Base-by-base conservation (phyloP, 2,329 filamentous ascomycete genomes). In the Penicillium brevicompactum region DNA sequence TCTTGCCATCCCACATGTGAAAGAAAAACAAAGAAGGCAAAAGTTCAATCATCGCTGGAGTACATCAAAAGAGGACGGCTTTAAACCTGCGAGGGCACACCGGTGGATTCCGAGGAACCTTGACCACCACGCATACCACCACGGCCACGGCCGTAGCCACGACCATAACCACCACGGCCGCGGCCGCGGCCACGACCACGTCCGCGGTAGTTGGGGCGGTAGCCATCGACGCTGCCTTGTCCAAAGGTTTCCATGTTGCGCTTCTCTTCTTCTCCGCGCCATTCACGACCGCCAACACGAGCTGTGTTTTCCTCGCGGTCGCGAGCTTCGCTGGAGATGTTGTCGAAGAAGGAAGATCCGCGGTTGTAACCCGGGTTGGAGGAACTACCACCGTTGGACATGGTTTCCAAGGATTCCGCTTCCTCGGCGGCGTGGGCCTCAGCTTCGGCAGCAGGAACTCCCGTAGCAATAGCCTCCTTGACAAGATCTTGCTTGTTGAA, bases 161-260 rank as follows among this genome's bases (percentile, higher is more conserved):
- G 74, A 58, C 67, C 71, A 53, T 79, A 79, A 43, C 79, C 75
- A 50, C 78, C 75, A 53, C 79, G 70, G 42, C 80, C 75, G 59
- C 77, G 70, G 42, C 80, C 80, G 56, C 82, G 77, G 18, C 82
- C 80, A 57, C 80, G 72, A 32, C 82, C 82, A 49, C 82, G 78
- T 24, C 88, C 87, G 46, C 89, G 84, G 34, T 90, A 90, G 42
- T 91, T 84, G 30, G 91, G 90, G 49, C 92, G 87, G 74, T 87
- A 94, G 60, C 90, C 88, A 58, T 99, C 94, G 21, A 99, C 92
- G 64, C 92, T 97, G 50, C 92, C 92, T 73, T 97, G 92, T 8
- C 94, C 94, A 65, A 99, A 99, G 0, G 94, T 99, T 77, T 99
- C 94, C 70, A 99, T 90, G 72, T 97, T 97, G 78, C 91, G 92